These are phyloP conservation scores for Pezicula radicicola DNA, from an alignment of 2,329 filamentous ascomycete species.

Conservation along the genomic window DNA sequence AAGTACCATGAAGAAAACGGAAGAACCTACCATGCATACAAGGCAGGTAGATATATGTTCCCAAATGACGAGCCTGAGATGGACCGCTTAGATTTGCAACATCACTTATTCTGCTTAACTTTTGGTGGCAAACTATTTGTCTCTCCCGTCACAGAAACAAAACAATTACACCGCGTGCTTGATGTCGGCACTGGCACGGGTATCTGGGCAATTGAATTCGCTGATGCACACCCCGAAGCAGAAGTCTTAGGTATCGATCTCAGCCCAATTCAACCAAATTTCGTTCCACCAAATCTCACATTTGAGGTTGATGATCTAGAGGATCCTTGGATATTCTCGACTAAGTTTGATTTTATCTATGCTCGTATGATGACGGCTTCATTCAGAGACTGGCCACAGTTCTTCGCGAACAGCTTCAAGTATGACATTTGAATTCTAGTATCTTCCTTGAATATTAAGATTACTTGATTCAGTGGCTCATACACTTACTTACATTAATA, in stretches of 20 bases:
- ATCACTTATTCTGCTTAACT: slow-evolving; percentile 13
- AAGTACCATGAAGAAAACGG: no score
- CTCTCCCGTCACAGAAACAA: slow-evolving; percentile 21
- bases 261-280: slow-evolving; percentile 33
- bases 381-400: not conserved
- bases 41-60: no score
- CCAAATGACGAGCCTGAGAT: no score
- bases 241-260: slow-evolving; percentile 31
- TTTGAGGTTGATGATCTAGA: slow-evolving; percentile 49
- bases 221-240: not conserved
- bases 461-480: not conserved
- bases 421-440: not conserved
- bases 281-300: slow-evolving; percentile 41
- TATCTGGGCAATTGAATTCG: slow-evolving; percentile 24
- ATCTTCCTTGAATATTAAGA: not conserved
- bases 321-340: slow-evolving; percentile 41
- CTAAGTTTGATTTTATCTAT: slow-evolving; percentile 48
- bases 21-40: no score
- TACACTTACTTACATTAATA: slow-evolving; percentile 4
- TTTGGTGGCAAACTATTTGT: slow-evolving; percentile 19
- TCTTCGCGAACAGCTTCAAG: not conserved
- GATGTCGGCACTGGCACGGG: slow-evolving; percentile 11
- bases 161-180: slow-evolving; percentile 10
- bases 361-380: slow-evolving; percentile 29
- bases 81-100: slow-evolving; percentile 9